phyloP scores from a whole-genome alignment of 306 rosid species.

The Cucurbita ficifolia region DNA sequence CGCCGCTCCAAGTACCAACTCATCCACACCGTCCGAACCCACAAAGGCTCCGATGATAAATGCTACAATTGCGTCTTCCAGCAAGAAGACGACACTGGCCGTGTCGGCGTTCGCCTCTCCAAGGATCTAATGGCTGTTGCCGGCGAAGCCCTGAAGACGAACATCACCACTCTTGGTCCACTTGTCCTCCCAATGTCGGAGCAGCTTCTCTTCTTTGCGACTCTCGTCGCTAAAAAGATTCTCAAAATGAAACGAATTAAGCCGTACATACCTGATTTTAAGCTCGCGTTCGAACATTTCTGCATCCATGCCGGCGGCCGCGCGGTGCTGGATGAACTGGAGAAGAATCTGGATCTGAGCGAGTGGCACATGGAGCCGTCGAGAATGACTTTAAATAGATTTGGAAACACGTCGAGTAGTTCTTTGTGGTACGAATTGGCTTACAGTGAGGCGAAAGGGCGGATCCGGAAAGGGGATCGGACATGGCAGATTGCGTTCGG shows the following conservation, averaged over 20 bases:
- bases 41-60: conserved; percentile 64
- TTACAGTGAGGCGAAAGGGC: conserved; percentile 64
- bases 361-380: conserved; percentile 95
- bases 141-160: conserved; percentile 72
- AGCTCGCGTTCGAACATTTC: conserved; percentile 77
- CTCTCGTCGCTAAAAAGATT: conserved; percentile 41
- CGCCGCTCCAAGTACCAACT: conserved; percentile 59
- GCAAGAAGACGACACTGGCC: conserved; percentile 47
- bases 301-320: conserved; percentile 85
- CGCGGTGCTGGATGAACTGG: conserved; percentile 63
- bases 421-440: conserved; percentile 89
- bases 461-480: conserved; percentile 57
- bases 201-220: conserved; percentile 47
- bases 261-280: conserved; percentile 75
- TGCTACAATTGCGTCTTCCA: conserved; percentile 54
- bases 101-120: conserved; percentile 53
- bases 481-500: conserved; percentile 97
- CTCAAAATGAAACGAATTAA: conserved; percentile 48
- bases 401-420: conserved; percentile 85
- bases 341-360: conserved; percentile 59
- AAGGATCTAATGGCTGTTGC: conserved; percentile 77
- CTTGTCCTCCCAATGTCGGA: conserved; percentile 86
- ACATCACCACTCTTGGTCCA: conserved; percentile 79
- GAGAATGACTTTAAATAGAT: conserved; percentile 68
- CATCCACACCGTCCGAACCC: conserved; percentile 64